phyloP scores from a whole-genome alignment of 495 filamentous ascomycete species.

The Tuber microsphaerosporum region DNA sequence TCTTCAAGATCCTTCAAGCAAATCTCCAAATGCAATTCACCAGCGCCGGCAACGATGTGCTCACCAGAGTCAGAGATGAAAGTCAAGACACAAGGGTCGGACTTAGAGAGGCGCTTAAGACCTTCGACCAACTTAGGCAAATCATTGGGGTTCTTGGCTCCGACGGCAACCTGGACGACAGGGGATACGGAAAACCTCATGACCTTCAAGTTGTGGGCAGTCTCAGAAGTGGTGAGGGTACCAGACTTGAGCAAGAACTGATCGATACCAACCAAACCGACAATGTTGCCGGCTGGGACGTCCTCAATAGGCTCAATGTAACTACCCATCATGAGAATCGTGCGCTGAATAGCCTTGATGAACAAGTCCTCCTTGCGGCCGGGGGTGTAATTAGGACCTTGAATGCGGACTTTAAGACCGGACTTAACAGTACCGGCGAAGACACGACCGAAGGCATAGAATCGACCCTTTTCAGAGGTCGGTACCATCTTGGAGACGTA shows the following conservation, averaged over 20 bases:
- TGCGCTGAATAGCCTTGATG: conserved; percentile 99
- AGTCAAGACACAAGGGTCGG: conserved; percentile 94
- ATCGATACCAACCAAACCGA: conserved; percentile 97
- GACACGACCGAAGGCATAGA: conserved; percentile 99
- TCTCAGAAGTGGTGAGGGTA: conserved; percentile 94
- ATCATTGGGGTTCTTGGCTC: conserved; percentile 99
- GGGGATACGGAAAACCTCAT: conserved; percentile 99
- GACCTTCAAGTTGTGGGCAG: conserved; percentile 99
- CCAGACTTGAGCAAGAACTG: conserved; percentile 99
- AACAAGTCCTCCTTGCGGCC: conserved; percentile 98
- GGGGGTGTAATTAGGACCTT: conserved; percentile 96
- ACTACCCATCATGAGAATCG: conserved; percentile 99
- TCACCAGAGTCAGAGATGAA: conserved; percentile 84
- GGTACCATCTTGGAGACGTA: conserved; percentile 99
- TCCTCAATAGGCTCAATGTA: conserved; percentile 99
- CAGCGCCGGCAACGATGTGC: conserved; percentile 97
- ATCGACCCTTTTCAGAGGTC: conserved; percentile 98
- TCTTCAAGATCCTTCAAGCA: conserved; percentile 99
- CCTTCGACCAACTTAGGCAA: conserved; percentile 99
- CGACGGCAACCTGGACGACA: conserved; percentile 95
- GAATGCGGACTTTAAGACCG: conserved; percentile 99
- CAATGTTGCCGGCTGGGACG: conserved; percentile 98
- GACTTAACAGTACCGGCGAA: conserved; percentile 96
- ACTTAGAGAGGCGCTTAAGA: conserved; percentile 99
- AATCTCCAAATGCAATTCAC: conserved; percentile 99